These are phyloP conservation scores for Diddensiella santjacobensis DNA, from an alignment of 805 yeast genomes.

Conservation along the genomic window DNA sequence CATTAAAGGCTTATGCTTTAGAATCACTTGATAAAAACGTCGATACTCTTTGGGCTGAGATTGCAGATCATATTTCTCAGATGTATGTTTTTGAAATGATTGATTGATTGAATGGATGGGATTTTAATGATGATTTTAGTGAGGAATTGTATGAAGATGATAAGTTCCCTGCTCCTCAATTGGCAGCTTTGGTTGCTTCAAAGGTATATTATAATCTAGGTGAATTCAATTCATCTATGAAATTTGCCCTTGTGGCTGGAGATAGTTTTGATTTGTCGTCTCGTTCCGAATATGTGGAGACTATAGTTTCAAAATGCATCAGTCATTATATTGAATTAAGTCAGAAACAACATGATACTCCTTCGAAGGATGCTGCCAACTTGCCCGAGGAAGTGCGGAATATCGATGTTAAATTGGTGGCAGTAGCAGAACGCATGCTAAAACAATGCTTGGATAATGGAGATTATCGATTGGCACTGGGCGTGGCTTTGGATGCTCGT, in stretches of 20 bases:
- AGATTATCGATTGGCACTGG: conserved; percentile 78
- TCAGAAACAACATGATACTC: conserved; percentile 44
- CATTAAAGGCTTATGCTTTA: conserved; percentile 79
- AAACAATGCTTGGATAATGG: conserved; percentile 66
- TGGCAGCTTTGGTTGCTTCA: conserved; percentile 91
- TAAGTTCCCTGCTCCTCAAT: conserved; percentile 64
- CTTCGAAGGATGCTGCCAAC: conserved; percentile 28
- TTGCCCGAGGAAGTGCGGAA: conserved; percentile 19
- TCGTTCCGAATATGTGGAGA: conserved; percentile 82
- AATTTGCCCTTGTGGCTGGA: conserved; percentile 82
- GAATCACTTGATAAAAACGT: conserved; percentile 75
- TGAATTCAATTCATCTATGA: conserved; percentile 86
- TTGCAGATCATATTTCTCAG: conserved; percentile 81
- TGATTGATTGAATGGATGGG: conserved; percentile 1
- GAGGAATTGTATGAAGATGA: conserved; percentile 90
- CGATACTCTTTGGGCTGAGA: conserved; percentile 95
- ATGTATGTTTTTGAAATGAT: conserved; percentile 39
- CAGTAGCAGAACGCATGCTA: conserved; percentile 83
- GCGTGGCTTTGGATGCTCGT: conserved; percentile 84
- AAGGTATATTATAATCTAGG: conserved; percentile 90
- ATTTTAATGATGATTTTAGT: conserved; percentile 15
- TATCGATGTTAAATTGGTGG: conserved; percentile 59
- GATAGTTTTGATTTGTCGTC: conserved; percentile 70
- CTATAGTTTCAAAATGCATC: conserved; percentile 90
- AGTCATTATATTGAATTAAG: conserved; percentile 71